Evolutionary conservation across 345 rosid species (phyloP).

Genomic region (Bruguiera sexangula): DNA sequence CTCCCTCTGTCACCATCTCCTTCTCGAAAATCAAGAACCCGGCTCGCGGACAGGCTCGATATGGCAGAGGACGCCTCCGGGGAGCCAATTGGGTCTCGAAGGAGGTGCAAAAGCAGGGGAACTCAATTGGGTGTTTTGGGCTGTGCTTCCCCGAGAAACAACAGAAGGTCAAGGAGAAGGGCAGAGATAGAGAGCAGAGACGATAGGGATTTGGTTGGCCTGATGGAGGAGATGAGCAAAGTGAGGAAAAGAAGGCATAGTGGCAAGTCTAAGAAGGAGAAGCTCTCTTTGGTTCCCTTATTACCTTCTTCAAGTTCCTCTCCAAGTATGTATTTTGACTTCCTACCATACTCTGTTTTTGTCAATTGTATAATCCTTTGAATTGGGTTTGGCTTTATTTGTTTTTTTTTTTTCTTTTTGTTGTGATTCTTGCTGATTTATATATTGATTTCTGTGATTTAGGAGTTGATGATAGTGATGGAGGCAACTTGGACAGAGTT

Average conservation of each 20-base stretch:
- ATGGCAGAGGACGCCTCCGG: slow-evolving; percentile 49
- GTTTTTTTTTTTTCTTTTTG: not conserved
- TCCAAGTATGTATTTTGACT: slow-evolving; percentile 40
- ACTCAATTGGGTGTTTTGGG: slow-evolving; percentile 41
- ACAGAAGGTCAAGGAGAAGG: slow-evolving; percentile 57
- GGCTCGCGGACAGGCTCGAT: slow-evolving; percentile 60
- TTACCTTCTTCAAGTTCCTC: slow-evolving; percentile 42
- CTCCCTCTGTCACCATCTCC: slow-evolving; percentile 77
- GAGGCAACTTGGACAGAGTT: slow-evolving; percentile 52
- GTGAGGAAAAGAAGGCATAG: slow-evolving; percentile 51
- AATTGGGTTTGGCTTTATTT: slow-evolving; percentile 1
- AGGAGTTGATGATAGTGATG: slow-evolving; percentile 51
- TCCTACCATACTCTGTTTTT: not conserved
- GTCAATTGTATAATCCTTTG: not conserved
- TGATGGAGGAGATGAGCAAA: slow-evolving; percentile 48
- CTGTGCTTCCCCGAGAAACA: slow-evolving; percentile 55
- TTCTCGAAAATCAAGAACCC: slow-evolving; percentile 49
- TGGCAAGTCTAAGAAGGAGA: slow-evolving; percentile 67
- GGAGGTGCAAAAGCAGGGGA: slow-evolving; percentile 49
- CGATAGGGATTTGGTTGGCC: slow-evolving; percentile 46
- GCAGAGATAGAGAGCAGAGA: slow-evolving; percentile 64
- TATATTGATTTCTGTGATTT: slow-evolving; percentile 9
- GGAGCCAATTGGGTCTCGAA: slow-evolving; percentile 48
- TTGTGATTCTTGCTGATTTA: too few relatives aligned
- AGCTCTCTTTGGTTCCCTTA: slow-evolving; percentile 43